Percentiles rank a stretch among this genome's conserved stretches.
phyloP scores from a whole-genome alignment of 768 basidiomycete species.

The Sutorius australiensis region DNA sequence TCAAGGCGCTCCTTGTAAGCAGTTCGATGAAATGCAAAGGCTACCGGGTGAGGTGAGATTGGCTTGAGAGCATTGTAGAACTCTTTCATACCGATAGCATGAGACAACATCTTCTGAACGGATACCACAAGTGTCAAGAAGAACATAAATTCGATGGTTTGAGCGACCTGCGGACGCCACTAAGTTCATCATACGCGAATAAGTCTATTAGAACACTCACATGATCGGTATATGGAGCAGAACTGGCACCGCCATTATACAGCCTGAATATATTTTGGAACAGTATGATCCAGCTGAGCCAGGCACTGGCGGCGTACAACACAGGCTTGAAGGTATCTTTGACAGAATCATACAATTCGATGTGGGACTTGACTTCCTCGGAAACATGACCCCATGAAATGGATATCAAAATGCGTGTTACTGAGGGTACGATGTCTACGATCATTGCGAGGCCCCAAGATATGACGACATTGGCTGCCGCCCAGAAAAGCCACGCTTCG shows the following conservation, averaged over 20 bases:
- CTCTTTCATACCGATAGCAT: constrained; percentile 46
- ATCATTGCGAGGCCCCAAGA: constrained; percentile 78
- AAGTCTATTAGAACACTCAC: constrained; percentile 33
- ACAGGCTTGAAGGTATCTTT: constrained; percentile 69
- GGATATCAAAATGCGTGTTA: constrained; percentile 50
- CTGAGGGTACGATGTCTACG: constrained; percentile 61
- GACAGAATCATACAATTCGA: constrained; percentile 68
- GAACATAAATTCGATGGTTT: constrained; percentile 71
- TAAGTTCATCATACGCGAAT: background rate
- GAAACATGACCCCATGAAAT: constrained; percentile 73
- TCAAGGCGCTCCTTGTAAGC: constrained; percentile 72
- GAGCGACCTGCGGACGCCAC: constrained; percentile 40
- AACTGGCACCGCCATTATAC: constrained; percentile 44
- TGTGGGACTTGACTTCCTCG: constrained; percentile 57
- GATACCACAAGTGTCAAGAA: constrained; percentile 66
- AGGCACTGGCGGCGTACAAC: constrained; percentile 66
- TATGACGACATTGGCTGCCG: constrained; percentile 69
- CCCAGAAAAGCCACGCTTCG: constrained; percentile 81
- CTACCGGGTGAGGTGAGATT: constrained; percentile 27
- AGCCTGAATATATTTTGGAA: constrained; percentile 64
- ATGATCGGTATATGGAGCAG: constrained; percentile 57
- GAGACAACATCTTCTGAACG: constrained; percentile 64
- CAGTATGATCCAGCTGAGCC: constrained; percentile 74
- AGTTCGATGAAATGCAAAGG: constrained; percentile 72
- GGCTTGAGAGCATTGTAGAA: background rate